Evolutionary conservation across 352 stramenopile genomes (phyloP).

Genomic region (Pythium phragmiticola): DNA sequence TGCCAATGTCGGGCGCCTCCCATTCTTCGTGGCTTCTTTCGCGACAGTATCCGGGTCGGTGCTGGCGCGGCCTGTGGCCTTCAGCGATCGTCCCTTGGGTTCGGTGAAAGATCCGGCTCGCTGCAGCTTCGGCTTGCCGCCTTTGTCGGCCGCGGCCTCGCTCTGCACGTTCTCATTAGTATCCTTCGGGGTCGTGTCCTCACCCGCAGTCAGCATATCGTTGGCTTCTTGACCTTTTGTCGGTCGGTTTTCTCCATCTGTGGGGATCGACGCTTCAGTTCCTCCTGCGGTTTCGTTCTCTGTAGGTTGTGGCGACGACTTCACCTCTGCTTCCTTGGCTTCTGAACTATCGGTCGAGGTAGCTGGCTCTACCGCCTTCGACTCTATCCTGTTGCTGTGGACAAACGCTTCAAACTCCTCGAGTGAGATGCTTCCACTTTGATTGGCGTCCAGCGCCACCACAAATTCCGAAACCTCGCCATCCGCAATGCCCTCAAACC

Average conservation of each 20-base stretch:
- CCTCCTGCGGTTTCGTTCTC: neutral
- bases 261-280: neutral
- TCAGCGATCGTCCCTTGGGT: neutral
- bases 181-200: neutral
- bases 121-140: slow-evolving; percentile 9
- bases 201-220: neutral
- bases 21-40: slow-evolving; percentile 3
- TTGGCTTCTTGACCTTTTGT: neutral
- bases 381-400: neutral
- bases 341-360: neutral
- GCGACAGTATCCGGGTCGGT: slow-evolving; percentile 19
- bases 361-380: neutral
- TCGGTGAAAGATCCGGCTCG: slow-evolving; percentile 18
- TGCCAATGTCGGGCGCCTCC: slow-evolving; percentile 11
- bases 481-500: slow-evolving; percentile 37
- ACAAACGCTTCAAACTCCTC: slow-evolving; percentile 55
- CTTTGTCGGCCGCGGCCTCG: neutral
- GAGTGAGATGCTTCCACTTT: slow-evolving; percentile 50
- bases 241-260: neutral
- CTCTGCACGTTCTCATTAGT: neutral
- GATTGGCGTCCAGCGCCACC: slow-evolving; percentile 50
- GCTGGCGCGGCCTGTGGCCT: neutral
- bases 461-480: slow-evolving; percentile 41
- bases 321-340: neutral
- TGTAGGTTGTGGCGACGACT: neutral